These are phyloP conservation scores for Aquilaria sinensis DNA, from an alignment of 345 rosid species.

Conservation along the genomic window DNA sequence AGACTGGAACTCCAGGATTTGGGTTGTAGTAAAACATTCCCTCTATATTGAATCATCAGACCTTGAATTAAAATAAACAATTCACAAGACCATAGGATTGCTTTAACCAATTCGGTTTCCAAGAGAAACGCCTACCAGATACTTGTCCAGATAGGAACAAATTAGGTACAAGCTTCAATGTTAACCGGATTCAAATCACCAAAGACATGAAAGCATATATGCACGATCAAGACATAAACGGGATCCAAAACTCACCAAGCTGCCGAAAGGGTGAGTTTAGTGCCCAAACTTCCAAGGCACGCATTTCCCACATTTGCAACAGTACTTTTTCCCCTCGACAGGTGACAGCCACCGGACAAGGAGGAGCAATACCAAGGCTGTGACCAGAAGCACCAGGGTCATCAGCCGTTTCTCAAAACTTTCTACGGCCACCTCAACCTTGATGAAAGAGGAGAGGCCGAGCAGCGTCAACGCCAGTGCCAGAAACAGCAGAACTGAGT, in stretches of 20 bases:
- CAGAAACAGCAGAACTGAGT: constrained; percentile 38
- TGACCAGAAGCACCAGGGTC: constrained; percentile 36
- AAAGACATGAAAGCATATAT: too few species aligned
- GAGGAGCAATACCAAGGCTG: constrained; percentile 21
- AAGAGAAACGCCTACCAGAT: too few species aligned
- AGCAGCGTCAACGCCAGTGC: constrained; percentile 33
- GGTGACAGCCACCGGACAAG: constrained; percentile 32
- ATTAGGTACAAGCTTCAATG: too few species aligned
- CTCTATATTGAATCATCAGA: too few species aligned
- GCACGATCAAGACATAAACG: too few species aligned
- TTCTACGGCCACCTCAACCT: constrained; percentile 23
- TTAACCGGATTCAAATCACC: too few species aligned
- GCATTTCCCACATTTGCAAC: constrained; percentile 34
- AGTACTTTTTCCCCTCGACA: constrained; percentile 10
- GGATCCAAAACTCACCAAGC: neutral
- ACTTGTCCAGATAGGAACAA: too few species aligned
- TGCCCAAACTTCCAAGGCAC: constrained; percentile 23
- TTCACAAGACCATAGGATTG: too few species aligned
- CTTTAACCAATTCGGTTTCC: too few species aligned
- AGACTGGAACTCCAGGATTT: too few species aligned
- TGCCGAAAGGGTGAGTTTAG: constrained; percentile 9
- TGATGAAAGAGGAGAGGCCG: constrained; percentile 29
- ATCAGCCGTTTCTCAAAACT: constrained; percentile 20
- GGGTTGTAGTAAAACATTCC: too few species aligned
- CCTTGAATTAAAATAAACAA: too few species aligned